Base-by-base conservation (phyloP, 2,329 filamentous ascomycete species). In the Fusarium goolgardi region DNA sequence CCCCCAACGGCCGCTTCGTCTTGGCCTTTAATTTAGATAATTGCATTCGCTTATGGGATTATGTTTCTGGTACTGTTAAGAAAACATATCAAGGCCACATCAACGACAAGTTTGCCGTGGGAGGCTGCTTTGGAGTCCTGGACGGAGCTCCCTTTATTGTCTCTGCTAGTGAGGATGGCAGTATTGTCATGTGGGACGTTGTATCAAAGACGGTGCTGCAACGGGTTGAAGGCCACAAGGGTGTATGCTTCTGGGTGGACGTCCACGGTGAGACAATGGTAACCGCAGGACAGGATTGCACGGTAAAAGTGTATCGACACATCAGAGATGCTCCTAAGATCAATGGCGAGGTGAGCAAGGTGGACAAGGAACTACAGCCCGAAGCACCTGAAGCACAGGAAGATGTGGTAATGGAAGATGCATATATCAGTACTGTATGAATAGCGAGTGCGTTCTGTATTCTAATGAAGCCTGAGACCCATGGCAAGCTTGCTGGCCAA, bases 31-130 rank as follows among this genome's bases (percentile, higher is more conserved):
- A 93, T 67, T 85, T 97, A 69, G 96, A 99, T 81, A 92, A 90
- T 63, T 95, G 92, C 76, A 87, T 99, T 46, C 89, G 96, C 3
- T 83, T 99, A 23, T 99, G 96, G 96, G 92, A 97, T 78, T 99
- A 98, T 76, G 91, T 97, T 11, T 89, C 93, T 37, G 95, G 95
- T 10, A 89, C 90, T 29, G 96, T 96, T 71, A 91, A 97, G 74
- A 99, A 99, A 84, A 99, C 96, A 16, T 99, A 98, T 79, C 94
- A 97, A 77, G 96, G 96, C 1, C 96, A 98, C 75, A 81, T 83
- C 55, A 99, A 99, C 77, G 85, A 88, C 55, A 90, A 90, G 64
- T 98, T 91, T 79, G 95, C 93, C 69, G 85, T 98, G n/a, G 88
- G 88, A 4, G 93, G 94, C 6, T 90, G 90, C 40, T 97, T 98